phyloP scores from a whole-genome alignment of 192 early-diverging fungal genomes.

The Entophlyctis luteolus region DNA sequence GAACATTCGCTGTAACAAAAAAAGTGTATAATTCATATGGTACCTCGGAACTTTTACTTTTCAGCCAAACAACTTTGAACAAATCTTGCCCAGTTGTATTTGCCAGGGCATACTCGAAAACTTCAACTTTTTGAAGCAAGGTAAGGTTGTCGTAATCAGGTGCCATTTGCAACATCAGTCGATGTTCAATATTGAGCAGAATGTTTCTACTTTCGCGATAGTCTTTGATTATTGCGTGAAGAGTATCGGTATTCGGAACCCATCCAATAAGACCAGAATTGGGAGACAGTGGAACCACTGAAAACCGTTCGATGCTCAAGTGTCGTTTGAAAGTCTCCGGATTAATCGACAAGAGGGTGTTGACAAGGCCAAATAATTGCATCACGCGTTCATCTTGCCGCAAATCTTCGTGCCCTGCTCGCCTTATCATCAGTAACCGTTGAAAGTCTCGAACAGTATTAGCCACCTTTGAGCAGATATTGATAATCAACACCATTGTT shows the following conservation, averaged over 20 bases:
- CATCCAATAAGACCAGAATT: constrained; percentile 94
- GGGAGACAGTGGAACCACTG: constrained; percentile 89
- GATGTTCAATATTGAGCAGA: constrained; percentile 83
- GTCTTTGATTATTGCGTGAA: constrained; percentile 79
- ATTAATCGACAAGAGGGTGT: constrained; percentile 77
- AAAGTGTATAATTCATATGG: not conserved
- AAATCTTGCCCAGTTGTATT: constrained; percentile 90
- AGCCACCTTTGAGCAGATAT: constrained; percentile 80
- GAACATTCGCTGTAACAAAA: no score
- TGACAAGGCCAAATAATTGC: constrained; percentile 96
- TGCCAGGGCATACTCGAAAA: constrained; percentile 88
- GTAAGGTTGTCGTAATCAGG: constrained; percentile 87
- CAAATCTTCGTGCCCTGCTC: constrained; percentile 83
- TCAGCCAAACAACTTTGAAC: constrained; percentile 89
- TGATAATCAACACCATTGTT: constrained; percentile 86
- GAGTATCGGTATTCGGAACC: constrained; percentile 83
- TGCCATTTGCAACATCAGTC: constrained; percentile 85
- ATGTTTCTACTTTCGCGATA: constrained; percentile 81
- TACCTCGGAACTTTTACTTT: constrained; percentile 88
- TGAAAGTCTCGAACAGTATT: constrained; percentile 19
- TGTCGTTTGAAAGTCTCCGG: constrained; percentile 86
- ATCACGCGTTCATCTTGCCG: constrained; percentile 98
- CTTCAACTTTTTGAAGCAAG: constrained; percentile 85
- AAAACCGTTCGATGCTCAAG: constrained; percentile 82
- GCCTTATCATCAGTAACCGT: not conserved